Base-by-base conservation (phyloP, 805 yeast species). In the Lachancea sp. region DNA sequence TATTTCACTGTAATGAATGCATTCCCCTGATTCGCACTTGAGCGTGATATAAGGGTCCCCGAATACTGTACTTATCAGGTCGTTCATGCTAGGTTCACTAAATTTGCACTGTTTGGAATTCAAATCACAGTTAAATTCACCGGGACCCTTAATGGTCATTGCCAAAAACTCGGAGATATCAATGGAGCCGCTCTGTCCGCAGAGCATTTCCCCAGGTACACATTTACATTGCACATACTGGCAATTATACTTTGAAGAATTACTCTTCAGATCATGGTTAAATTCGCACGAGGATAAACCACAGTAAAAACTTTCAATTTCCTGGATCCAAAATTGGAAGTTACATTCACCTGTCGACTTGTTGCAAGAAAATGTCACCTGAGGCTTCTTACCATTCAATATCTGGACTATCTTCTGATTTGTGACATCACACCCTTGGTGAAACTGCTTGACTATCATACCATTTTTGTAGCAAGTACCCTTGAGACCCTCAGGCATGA, bases 21-120 rank as follows among this genome's bases (percentile, higher is more conserved):
- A 92, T 59, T 92, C 98, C 35, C 96, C 90, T 2, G 95, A 78
- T 7, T 67, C 64, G 64, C 98, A 92, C 33, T 74, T 70, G 41
- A 92, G 67, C 2, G 89, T 81, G 55, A 92, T 92, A 50, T 78
- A 74, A 1, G 90, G 85, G 58, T 92, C 98, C n/a, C 98, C 98
- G 65, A 92, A 92, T 2, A 92, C 95, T 6, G 86, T 78, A 43
- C 78, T 71, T 42, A 92, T 92, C 54, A 92, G 71, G 49, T 85
- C 94, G 64, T 92, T 85, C 97, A 92, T 90, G 40, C 92, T 80
- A 33, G 98, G 97, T 58, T 92, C 98, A 2, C 90, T 80, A 55
- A 92, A 92, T 34, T 70, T 70, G 65, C 98, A 92, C 34, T 69
- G 63, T 30, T 70, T 75, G 12, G 72, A 59, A 5, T 64, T 60